Evolutionary conservation across 1,284 basidiomycete species (phyloP), one percentile per base, ranked within the genome.

Genomic region (Rhodotorula glutinis): DNA sequence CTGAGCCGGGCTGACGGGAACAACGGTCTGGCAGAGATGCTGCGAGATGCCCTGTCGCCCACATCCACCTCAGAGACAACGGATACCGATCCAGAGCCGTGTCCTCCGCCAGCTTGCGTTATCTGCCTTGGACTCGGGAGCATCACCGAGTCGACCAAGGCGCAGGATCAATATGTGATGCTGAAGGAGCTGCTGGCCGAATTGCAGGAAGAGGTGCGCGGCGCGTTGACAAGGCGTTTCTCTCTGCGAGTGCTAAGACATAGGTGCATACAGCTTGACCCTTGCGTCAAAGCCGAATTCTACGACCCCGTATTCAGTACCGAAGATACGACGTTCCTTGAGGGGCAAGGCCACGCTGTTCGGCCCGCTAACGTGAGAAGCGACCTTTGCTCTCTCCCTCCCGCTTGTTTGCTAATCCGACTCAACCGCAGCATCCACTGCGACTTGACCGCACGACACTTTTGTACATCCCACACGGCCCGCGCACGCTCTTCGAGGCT

Each of bases 401-500:
- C 4, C 33, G 33, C 14, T 2, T 2, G 10, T 2, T 17, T 2
- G 3, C 2, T 19, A 25, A 25, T 19, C 21, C 5, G 11, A 25
- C 16, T 57, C 13, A 40, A 9, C 8, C 58, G 25, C 54, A 73
- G 72, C 67, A 69, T 30, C 41, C 56, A 8, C 69, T 75, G 25
- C 17, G 14, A 2, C 52, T 75, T 14, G 25, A 60, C 23, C 52
- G 47, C 4, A 44, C 63, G 0, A 75, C 74, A 0, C 66, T 76
- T 43, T 65, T 76, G 8, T 76, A 72, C 66, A 72, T 75, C 63
- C 75, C 75, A 8, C 75, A 76, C 52, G 73, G 74, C 29, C 75
- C 75, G 16, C 67, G 75, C 2, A 60, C 66, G 2, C 63, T 76
- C 16, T 75, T 73, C 63, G 70, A 75, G 25, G 55, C 52, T 1